Base-by-base conservation (phyloP, 1,139 yeast species). In the Geotrichum australiense region DNA sequence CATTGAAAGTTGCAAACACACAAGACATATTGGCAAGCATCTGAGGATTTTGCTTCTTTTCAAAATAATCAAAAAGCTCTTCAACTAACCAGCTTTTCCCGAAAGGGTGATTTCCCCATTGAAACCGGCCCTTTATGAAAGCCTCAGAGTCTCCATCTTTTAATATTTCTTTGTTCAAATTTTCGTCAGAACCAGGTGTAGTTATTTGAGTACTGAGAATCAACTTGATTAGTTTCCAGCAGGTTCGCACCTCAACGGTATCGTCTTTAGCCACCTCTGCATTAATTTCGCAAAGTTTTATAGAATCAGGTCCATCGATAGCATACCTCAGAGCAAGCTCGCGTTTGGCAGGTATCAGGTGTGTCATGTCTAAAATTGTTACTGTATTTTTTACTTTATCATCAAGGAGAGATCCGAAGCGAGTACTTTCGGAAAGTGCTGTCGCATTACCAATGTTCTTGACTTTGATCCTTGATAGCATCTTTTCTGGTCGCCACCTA, bases 21-120 rank as follows among this genome's bases (percentile, higher is more conserved):
- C 95, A 85, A 2, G 93, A 76, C 56, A 87, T 63, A 84, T 84
- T 81, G 1, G 95, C 96, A 16, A 91, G 66, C 95, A 89, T 86
- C 58, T 89, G 97, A 18, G 85, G 65, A 54, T 89, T 82, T 2
- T 79, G 78, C 38, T 68, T 59, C 31, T 55, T 62, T 53, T 81
- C 93, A 55, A 80, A 87, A 52, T 80, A 79, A 1, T 63, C 58
- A 56, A 89, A 58, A 37, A 87, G 65, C 49, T 78, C 76, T 28
- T 70, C 69, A 0, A 86, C 68, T n/a, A 86, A 64, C 82, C 91
- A 79, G 4, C 70, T 57, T n/a, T 78, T 73, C 0, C 96, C 95
- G 58, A 81, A 74, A 0, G 93, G 91, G 58, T 85, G 94, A 3
- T 73, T 64, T 0, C 89, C 91, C 96, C 96, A 87, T 49, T 69